Base-by-base conservation (phyloP, 2,329 filamentous ascomycete genomes). In the Chaetomiaceae sp. region DNA sequence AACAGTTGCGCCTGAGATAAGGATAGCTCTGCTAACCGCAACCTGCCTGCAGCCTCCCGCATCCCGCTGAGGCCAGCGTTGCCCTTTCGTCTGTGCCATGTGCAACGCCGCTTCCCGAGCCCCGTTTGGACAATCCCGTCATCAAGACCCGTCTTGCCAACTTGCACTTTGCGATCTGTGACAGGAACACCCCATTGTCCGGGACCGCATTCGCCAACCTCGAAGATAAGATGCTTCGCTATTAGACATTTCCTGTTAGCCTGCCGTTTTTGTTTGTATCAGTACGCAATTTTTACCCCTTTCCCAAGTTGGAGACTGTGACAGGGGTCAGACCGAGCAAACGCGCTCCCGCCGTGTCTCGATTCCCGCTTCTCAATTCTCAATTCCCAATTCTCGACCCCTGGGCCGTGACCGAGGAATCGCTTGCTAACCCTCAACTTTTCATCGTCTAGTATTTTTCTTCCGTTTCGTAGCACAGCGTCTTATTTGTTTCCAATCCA, bases 31-130 rank as follows among this genome's bases (percentile, higher is more conserved):
- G 53, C 38, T 55, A 55, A 40, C n/a, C 7, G 47, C 42, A 30
- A 23, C 32, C 32, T 18, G 16, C 7, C 38, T 20, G 38, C 43
- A 34, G 33, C 49, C 37, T 21, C 40, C 27, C 36, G 33, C 45
- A 20, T 34, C 41, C 50, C 38, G 50, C 57, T 61, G 55, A 62
- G 60, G 60, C 60, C 60, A 61, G 60, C 57, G 59, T 62, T 62
- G 53, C 55, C 53, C 54, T 58, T 60, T 55, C 44, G 48, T 25
- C 54, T 57, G 49, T 30, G 45, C 44, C 47, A 42, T 43, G 42
- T 43, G 36, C 52, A 57, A 52, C 29, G 57, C 49, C 53, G 44
- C 43, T 53, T 49, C 53, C 40, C 32, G 48, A 23, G 51, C 25
- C 36, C 54, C 16, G 20, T 45, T 21, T 40, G 41, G 48, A 20